Percentiles rank a stretch among this genome's conserved stretches.
phyloP scores from a whole-genome alignment of 192 early-diverging fungal genomes.

The Martensiomyces pterosporus region DNA sequence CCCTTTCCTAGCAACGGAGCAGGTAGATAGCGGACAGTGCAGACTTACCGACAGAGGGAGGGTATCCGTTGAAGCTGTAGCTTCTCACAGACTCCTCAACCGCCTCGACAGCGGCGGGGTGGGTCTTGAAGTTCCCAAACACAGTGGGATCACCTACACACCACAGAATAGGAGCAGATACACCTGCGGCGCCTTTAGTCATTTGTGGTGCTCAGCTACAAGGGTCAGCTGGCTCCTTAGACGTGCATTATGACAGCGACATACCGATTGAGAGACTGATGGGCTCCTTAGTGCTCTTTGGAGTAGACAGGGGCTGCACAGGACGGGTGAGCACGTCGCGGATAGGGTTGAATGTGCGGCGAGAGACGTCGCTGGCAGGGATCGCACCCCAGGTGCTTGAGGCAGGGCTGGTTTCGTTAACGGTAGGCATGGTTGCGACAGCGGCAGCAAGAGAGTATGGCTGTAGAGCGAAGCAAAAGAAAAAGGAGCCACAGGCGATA shows the following conservation, averaged over 20 bases:
- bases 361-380: conserved; percentile 60
- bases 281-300: conserved; percentile 40
- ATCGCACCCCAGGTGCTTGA: conserved; percentile 41
- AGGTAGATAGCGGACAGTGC: no score
- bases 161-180: no score
- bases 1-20: no score
- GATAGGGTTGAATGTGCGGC: conserved; percentile 83
- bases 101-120: conserved; percentile 64
- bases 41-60: conserved; percentile 64
- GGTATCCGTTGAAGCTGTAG: conserved; percentile 83
- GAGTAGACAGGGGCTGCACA: conserved; percentile 57
- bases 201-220: no score
- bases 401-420: conserved; percentile 16
- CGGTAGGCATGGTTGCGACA: conserved; percentile 24
- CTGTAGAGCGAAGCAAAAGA: background rate
- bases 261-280: conserved; percentile 47
- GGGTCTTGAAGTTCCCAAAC: conserved; percentile 87
- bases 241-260: no score
- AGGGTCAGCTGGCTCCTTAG: no score
- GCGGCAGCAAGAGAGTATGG: background rate
- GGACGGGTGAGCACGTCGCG: conserved; percentile 79
- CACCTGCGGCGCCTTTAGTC: no score
- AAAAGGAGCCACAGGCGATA: no score
- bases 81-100: conserved; percentile 62
- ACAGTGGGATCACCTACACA: conserved; percentile 75